Conservation (phyloP, 2,329 filamentous ascomycete genomes). For the Fusarium sp. region DNA sequence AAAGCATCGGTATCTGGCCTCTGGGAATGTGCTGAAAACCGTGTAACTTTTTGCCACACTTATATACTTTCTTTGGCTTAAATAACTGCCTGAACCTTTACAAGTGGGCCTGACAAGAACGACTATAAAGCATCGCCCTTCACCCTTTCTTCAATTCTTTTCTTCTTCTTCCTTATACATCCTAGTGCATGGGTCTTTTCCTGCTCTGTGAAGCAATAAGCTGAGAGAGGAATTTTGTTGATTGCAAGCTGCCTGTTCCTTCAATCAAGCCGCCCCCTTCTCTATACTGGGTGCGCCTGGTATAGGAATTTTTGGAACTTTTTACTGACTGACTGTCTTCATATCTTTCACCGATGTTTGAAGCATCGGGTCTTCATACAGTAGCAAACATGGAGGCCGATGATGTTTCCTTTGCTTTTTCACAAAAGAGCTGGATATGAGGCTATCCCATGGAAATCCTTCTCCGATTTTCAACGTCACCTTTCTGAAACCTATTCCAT, state of each 20-base stretch:
- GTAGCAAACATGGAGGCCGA: background rate
- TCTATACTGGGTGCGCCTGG: background rate
- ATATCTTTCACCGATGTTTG: background rate
- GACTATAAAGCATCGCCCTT: background rate
- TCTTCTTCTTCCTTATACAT: background rate
- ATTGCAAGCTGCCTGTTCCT: background rate
- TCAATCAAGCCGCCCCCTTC: background rate
- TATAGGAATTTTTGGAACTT: constrained; percentile 3
- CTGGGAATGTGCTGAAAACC: no score
- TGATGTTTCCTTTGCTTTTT: background rate
- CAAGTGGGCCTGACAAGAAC: background rate
- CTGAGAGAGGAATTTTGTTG: background rate
- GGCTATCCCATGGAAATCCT: background rate
- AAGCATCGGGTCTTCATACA: background rate
- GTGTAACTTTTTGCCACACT: background rate
- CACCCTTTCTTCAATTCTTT: background rate
- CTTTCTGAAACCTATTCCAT: background rate
- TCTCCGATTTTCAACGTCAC: background rate
- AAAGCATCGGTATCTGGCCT: background rate
- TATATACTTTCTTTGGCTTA: background rate
- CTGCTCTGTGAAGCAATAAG: constrained; percentile 3
- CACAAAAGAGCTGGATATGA: background rate
- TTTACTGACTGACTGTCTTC: background rate
- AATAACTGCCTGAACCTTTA: background rate
- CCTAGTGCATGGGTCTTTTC: background rate